These are phyloP conservation scores for Starmerella davenportii DNA, from an alignment of 805 yeast genomes.

Conservation along the genomic window DNA sequence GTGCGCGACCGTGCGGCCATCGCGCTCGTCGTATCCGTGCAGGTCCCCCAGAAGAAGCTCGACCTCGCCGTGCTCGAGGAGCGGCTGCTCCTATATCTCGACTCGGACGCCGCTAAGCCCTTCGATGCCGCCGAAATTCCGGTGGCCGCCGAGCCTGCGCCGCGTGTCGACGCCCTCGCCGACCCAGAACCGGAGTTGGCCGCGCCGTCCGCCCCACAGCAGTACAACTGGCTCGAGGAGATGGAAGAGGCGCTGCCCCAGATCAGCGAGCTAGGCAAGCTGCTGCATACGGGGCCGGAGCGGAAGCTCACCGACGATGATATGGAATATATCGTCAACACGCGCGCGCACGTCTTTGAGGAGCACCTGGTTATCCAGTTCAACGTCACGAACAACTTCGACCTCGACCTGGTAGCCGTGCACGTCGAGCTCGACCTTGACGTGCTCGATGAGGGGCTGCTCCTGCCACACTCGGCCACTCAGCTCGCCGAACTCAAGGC, in stretches of 20 bases:
- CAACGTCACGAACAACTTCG: conserved; percentile 71
- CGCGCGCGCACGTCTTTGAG: conserved; percentile 64
- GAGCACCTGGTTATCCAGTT: conserved; percentile 64
- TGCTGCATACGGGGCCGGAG: conserved; percentile 45
- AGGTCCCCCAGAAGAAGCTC: conserved; percentile 38
- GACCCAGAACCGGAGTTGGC: neutral
- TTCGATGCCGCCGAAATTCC: conserved; percentile 62
- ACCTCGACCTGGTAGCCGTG: conserved; percentile 59
- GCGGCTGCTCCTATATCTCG: conserved; percentile 53
- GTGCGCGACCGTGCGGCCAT: conserved; percentile 94
- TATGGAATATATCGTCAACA: conserved; percentile 79
- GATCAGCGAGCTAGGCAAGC: conserved; percentile 50
- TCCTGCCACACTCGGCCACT: conserved; percentile 33
- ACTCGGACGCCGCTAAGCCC: conserved; percentile 31
- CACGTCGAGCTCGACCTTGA: conserved; percentile 29
- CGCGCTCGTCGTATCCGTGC: conserved; percentile 36
- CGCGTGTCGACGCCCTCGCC: conserved; percentile 1
- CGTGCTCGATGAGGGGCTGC: conserved; percentile 32
- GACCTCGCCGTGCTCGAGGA: conserved; percentile 65
- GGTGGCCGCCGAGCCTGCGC: conserved; percentile 14
- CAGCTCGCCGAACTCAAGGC: conserved; percentile 61
- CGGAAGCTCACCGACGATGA: conserved; percentile 73
- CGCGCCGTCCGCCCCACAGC: neutral
- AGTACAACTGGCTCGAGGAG: conserved; percentile 32
- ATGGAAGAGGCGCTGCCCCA: conserved; percentile 58